Conservation (phyloP, 2,329 filamentous ascomycete genomes). For the Fonsecaea pugnacius region DNA sequence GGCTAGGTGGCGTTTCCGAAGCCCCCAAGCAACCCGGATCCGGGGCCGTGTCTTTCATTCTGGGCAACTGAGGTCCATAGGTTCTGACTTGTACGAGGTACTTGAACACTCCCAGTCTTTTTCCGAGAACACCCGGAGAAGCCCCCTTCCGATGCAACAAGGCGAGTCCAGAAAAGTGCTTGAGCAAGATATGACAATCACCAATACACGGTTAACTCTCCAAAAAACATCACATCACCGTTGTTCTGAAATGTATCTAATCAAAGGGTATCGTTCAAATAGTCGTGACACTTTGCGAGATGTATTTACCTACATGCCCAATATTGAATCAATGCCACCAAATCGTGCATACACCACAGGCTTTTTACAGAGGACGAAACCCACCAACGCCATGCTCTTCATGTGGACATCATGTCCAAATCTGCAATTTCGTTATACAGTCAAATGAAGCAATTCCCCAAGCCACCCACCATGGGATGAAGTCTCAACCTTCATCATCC, state of each 20-base stretch:
- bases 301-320: neutral
- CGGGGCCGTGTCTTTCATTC: neutral
- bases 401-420: neutral
- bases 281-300: neutral
- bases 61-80: neutral
- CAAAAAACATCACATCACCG: neutral
- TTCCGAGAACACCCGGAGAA: constrained; percentile 5
- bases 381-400: constrained; percentile 11
- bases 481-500: constrained; percentile 8
- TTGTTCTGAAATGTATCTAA: neutral
- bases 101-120: neutral
- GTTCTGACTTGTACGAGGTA: too few relatives aligned
- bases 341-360: neutral
- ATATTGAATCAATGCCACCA: neutral
- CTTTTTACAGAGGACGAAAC: neutral
- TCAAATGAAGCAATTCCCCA: neutral
- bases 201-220: neutral
- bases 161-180: neutral
- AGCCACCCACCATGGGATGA: neutral
- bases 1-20: constrained; percentile 14
- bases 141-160: constrained; percentile 3
- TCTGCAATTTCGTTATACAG: neutral
- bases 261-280: constrained; percentile 3
- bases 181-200: neutral
- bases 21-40: constrained; percentile 5